Evolutionary conservation across 495 filamentous ascomycete species (phyloP), one percentile per base, ranked within the genome.

Genomic region (Penicillium steckii): DNA sequence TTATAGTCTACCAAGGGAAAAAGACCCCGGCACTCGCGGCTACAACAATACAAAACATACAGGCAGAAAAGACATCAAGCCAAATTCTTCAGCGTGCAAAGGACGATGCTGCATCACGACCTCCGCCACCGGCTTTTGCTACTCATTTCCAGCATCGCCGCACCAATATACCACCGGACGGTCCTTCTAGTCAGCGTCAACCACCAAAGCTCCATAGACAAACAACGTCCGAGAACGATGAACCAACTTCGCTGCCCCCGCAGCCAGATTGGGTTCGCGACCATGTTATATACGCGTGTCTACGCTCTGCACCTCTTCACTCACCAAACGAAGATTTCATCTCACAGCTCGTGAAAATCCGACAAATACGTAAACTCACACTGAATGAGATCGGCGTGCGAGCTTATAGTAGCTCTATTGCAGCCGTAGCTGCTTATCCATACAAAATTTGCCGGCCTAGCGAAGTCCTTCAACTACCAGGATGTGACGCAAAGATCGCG

Each of bases 331-430:
- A 82, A 43, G 65, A 60, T 0, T 98, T 98, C 70, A 85, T 97
- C 40, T 60, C 77, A 1, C 77, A 90, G 52, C 78, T 98, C 1
- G 72, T 85, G 51, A 88, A 87, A 30, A 89, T 98, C 55, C 80
- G 84, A 13, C 79, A 80, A 2, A 80, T 88, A 1, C 80, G 93
- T 22, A 74, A 80, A 7, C 73, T 97, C 8, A 83, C 76, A 0
- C 80, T 81, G 3, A 90, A 96, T 55, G 76, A 87, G 21, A 85
- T 95, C 43, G 90, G 90, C 10, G 82, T 91, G 0, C 80, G 89
- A n/a, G 91, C 92, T 0, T 97, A 97, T 64, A 90, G 87, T 46
- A 90, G 86, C 4, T 85, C 84, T 42, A 96, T 98, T 48, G 90
- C 94, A 9, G 69, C 87, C 1, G 58, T 98, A 1, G 82, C 87